Conservation (phyloP, 139 green algal species). For the Chlamydomonas eustigma region DNA sequence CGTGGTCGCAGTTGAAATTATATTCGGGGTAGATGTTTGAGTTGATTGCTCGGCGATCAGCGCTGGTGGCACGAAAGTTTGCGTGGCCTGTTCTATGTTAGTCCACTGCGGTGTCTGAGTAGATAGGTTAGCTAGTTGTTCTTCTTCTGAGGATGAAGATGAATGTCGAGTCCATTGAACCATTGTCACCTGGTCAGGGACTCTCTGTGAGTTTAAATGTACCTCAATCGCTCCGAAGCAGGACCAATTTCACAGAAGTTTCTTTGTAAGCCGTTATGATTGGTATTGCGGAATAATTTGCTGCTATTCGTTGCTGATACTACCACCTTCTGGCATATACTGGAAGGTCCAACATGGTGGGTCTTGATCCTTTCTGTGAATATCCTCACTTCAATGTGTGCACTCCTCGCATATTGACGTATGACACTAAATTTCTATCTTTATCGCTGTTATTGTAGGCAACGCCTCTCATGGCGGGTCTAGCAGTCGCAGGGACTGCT, state of each 20-base stretch:
- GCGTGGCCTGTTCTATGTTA: background rate
- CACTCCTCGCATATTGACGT: no score
- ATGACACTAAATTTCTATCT: background rate
- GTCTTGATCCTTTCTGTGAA: background rate
- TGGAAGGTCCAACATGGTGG: background rate
- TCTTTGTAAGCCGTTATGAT: no score
- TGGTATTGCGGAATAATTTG: no score
- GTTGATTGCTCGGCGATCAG: background rate
- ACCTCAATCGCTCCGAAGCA: background rate
- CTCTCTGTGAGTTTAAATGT: background rate
- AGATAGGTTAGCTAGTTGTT: background rate
- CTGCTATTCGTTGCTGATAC: background rate
- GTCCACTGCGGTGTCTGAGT: background rate
- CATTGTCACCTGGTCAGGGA: background rate
- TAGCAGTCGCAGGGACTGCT: slow-evolving; percentile 81
- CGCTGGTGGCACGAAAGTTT: background rate
- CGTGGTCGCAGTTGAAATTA: background rate
- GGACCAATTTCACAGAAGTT: background rate
- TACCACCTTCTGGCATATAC: background rate
- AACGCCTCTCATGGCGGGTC: slow-evolving; percentile 76
- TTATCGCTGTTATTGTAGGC: slow-evolving; percentile 42
- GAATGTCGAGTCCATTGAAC: background rate
- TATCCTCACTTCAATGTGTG: background rate
- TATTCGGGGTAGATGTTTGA: background rate
- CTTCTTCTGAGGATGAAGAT: background rate